These are phyloP conservation scores for Curvularia eragrostidis DNA, from an alignment of 2,329 filamentous ascomycete species.

Conservation along the genomic window DNA sequence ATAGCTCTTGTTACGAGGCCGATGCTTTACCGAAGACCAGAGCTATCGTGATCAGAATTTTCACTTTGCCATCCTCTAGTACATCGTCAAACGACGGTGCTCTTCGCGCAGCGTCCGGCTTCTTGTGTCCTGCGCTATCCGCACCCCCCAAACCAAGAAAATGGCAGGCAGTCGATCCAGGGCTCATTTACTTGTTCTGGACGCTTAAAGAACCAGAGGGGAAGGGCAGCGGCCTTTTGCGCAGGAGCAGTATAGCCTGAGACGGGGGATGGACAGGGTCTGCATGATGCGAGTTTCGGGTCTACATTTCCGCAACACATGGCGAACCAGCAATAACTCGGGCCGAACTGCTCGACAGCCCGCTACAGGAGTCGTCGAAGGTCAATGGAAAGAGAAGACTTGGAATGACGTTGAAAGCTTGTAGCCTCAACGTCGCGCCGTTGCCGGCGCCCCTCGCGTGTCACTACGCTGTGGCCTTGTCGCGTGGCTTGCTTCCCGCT, in stretches of 20 bases:
- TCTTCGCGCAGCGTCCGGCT: neutral
- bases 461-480: neutral
- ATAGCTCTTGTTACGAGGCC: neutral
- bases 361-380: neutral
- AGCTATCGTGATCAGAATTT: neutral
- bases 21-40: neutral
- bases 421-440: neutral
- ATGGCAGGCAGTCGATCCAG: constrained; percentile 1
- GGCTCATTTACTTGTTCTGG: neutral
- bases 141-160: neutral
- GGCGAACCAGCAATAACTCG: neutral
- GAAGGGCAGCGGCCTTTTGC: constrained; percentile 1
- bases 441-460: neutral
- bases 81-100: neutral
- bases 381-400: neutral
- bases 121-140: neutral
- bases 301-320: constrained; percentile 1
- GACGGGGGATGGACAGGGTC: constrained; percentile 6
- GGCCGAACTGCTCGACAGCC: neutral
- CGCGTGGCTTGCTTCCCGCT: constrained; percentile 2
- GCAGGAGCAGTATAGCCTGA: constrained; percentile 8
- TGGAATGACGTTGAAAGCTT: neutral
- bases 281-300: constrained; percentile 2
- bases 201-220: constrained; percentile 7
- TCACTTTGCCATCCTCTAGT: neutral